Evolutionary conservation across 306 rosid genomes (phyloP).

Genomic region (Vigna unguiculata): DNA sequence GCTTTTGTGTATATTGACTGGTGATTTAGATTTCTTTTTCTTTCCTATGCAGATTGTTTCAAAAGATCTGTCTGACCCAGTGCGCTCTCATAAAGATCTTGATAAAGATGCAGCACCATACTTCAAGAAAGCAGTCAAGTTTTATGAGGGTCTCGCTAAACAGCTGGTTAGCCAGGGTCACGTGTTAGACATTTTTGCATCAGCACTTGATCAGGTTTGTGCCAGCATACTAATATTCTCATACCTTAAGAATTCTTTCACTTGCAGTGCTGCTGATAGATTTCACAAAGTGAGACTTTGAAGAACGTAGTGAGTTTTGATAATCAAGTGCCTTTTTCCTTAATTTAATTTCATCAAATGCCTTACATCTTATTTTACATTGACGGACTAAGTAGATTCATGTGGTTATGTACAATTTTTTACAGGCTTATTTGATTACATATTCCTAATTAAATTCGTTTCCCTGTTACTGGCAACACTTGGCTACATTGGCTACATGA

Average conservation of each 20-base stretch:
- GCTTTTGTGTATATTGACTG: conserved; percentile 32
- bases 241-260: conserved; percentile 12
- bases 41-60: conserved; percentile 89
- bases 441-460: conserved; percentile 11
- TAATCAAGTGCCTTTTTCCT: background rate
- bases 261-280: conserved; percentile 12
- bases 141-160: conserved; percentile 82
- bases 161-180: conserved; percentile 97
- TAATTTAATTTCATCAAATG: conserved; percentile 6
- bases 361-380: background rate
- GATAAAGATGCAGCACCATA: conserved; percentile 97
- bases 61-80: conserved; percentile 90
- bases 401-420: conserved; percentile 18
- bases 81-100: conserved; percentile 97
- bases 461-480: background rate
- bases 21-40: conserved; percentile 38
- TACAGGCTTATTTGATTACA: background rate
- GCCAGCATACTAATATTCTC: conserved; percentile 41
- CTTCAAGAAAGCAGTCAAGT: conserved; percentile 92
- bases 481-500: background rate
- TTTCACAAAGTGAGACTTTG: conserved; percentile 17
- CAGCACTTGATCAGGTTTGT: conserved; percentile 98
- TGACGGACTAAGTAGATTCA: conserved; percentile 17
- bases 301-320: conserved; percentile 23
- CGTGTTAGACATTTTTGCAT: conserved; percentile 91